These are phyloP conservation scores for Scedosporium apiospermum DNA, from an alignment of 2,329 filamentous ascomycete species.

Conservation along the genomic window DNA sequence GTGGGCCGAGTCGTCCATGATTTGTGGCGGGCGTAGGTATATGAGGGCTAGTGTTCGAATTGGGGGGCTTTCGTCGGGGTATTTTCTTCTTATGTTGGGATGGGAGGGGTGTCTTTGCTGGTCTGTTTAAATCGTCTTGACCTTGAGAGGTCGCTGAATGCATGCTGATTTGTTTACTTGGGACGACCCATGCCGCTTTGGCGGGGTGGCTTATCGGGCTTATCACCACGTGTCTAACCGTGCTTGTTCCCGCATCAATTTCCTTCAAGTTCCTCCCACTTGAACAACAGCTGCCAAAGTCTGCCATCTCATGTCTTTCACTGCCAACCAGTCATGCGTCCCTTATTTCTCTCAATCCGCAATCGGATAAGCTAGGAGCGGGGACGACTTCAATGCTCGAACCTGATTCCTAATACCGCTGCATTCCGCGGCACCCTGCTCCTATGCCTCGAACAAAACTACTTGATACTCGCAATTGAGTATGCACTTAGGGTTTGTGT, in stretches of 20 bases:
- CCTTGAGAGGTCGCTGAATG: not conserved
- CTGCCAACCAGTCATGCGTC: not conserved
- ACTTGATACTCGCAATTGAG: no score
- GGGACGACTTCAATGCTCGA: no score
- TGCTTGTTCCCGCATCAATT: no score
- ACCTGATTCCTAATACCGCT: not conserved
- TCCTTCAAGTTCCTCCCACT: no score
- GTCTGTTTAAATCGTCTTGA: no score
- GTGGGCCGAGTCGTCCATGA: slow-evolving; percentile 37
- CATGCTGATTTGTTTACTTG: not conserved
- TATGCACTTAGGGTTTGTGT: no score
- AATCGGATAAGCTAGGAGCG: not conserved
- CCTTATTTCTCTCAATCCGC: not conserved
- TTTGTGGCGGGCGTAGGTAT: not conserved
- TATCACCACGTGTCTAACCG: not conserved
- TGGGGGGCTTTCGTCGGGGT: not conserved
- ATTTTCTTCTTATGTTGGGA: not conserved
- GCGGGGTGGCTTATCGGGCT: not conserved
- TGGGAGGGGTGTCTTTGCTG: no score
- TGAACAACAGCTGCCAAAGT: not conserved
- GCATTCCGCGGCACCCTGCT: not conserved
- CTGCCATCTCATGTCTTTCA: not conserved
- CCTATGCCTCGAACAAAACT: no score
- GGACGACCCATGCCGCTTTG: not conserved
- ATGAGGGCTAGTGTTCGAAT: not conserved